Evolutionary conservation across 1,284 basidiomycete species (phyloP), one percentile per base, ranked within the genome.

Genomic region (Microstroma glucosiphilum): DNA sequence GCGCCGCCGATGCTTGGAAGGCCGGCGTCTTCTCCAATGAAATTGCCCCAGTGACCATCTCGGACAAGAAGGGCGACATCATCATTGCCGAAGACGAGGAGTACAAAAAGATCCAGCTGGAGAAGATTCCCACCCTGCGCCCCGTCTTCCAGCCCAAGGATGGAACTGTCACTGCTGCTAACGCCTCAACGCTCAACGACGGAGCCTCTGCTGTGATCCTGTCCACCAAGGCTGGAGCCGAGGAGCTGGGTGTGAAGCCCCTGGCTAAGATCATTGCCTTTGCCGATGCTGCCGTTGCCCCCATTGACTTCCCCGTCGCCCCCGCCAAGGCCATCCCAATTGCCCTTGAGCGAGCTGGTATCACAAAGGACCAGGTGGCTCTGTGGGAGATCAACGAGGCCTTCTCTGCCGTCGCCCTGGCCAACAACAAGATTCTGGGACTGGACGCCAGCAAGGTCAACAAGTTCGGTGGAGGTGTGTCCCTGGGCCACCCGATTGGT

Each of bases 301-400:
- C 96, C 43, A 89, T 97, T 73, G 92, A 98, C 82, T 99, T 99
- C 87, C 92, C 94, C 56, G 86, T 87, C 71, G 96, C 96, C 37
- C 96, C 96, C 30, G 90, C 94, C 25, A 84, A 90, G 64, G 94
- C 93, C 43, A 83, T 98, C 55, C 96, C 96, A 48, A 82, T 86
- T 67, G 96, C 96, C 9, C 84, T 99, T 62, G 83, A 92, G 83
- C 87, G 85, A 69, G 96, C 94, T 56, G 90, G 90, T 71, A 83
- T 98, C 62, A 86, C 86, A 40, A 80, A 88, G 63, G 84, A 89
- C 57, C 91, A 98, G 77, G 91, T 98, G 70, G 85, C 92, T 40
- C 85, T 90, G 60, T 98, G 92, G 79, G 96, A 99, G 82, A 87
- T 98, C 81, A 99, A 99, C 82, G 96, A 82, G 73, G 80, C 80